phyloP scores from a whole-genome alignment of 1,284 basidiomycete genomes.

The Tausonia pullulans region DNA sequence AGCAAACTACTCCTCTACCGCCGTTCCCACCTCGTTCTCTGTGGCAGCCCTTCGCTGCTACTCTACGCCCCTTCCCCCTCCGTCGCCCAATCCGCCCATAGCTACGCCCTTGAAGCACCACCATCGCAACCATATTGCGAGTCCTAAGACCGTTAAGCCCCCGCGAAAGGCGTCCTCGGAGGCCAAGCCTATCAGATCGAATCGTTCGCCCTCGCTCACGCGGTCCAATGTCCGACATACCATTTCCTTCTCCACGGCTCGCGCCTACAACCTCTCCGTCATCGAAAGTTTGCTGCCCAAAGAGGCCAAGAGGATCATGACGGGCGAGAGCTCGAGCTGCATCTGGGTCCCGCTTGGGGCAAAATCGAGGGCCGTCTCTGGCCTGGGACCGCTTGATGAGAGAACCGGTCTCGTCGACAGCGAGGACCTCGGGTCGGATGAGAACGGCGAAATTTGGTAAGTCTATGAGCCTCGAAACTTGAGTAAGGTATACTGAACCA shows the following conservation, averaged over 20 bases:
- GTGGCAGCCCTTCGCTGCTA: no score
- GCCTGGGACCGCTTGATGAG: conserved; percentile 15
- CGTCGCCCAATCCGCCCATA: conserved; percentile 25
- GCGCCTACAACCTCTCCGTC: conserved; percentile 1
- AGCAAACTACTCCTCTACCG: not conserved
- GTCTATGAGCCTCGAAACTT: no score
- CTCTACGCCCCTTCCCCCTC: not conserved
- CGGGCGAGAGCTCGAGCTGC: not conserved
- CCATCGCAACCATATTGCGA: conserved; percentile 35
- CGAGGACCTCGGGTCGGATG: not conserved
- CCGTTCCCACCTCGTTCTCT: no score
- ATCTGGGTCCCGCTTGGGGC: conserved; percentile 3
- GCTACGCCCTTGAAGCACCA: conserved; percentile 37
- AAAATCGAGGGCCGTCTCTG: not conserved
- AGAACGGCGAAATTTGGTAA: not conserved
- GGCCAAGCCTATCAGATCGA: not conserved
- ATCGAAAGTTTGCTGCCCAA: not conserved
- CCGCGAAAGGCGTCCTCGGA: not conserved
- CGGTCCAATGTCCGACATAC: not conserved
- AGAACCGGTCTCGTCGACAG: conserved; percentile 13
- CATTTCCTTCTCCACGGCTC: conserved; percentile 8
- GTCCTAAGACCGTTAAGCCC: conserved; percentile 18
- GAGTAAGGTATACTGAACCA: no score
- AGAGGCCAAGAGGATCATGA: not conserved
- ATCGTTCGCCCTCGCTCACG: not conserved